A percentile compares a stretch with the other conserved stretches of the same genome.
These are phyloP conservation scores for Aspergillus baeticus DNA, from an alignment of 495 filamentous ascomycete genomes.

Conservation along the genomic window DNA sequence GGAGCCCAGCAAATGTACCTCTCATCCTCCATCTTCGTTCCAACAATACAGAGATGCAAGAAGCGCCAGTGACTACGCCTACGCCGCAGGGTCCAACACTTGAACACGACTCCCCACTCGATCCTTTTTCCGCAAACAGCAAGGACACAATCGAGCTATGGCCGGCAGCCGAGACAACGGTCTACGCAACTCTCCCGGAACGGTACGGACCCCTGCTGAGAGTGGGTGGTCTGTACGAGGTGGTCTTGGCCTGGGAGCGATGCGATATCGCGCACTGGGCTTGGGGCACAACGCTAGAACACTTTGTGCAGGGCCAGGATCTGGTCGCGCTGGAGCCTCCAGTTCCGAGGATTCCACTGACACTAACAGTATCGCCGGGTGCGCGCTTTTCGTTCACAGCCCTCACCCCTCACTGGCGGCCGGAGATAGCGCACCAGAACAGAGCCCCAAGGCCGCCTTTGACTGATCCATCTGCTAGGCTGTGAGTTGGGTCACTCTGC, in stretches of 20 bases:
- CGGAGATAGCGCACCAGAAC: neutral
- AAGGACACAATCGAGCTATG: neutral
- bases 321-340: neutral
- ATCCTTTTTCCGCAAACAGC: neutral
- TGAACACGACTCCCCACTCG: neutral
- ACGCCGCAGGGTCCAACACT: neutral
- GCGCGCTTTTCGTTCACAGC: neutral
- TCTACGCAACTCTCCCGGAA: neutral
- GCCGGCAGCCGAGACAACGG: neutral
- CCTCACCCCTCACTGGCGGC: neutral
- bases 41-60: neutral
- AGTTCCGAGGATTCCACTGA: neutral
- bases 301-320: neutral
- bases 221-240: neutral
- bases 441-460: neutral
- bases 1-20: neutral
- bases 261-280: constrained; percentile 1
- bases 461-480: neutral
- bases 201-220: neutral
- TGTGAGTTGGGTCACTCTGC: neutral
- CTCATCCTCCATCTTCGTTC: neutral
- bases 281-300: neutral
- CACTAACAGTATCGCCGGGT: neutral
- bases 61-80: neutral
- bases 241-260: neutral